Base-by-base conservation (phyloP, 768 basidiomycete genomes). In the Rhodosporidiobolus odoratus region DNA sequence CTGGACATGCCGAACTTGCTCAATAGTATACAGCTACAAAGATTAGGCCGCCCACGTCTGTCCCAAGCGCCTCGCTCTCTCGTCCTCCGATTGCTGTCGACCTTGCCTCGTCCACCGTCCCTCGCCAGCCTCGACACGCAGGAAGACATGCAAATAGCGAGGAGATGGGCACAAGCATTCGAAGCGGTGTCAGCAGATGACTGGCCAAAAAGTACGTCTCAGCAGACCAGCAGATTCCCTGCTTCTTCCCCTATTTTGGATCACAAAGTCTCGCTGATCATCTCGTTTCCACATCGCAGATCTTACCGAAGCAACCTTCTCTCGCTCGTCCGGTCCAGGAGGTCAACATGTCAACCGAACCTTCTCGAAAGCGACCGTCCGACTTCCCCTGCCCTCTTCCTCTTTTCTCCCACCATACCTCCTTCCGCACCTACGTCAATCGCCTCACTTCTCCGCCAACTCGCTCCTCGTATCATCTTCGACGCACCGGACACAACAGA, bases 321-420 rank as follows among this genome's bases (percentile, higher is more conserved):
- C 72, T 0, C 69, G 71, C 19, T 76, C 75, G 0, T 72, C 70
- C 8, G 75, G 75, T 13, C 73, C 75, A 37, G 75, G 75, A 0
- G 75, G 75, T 1, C 75, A 76, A 37, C 74, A 76, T 64, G 75
- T 76, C 38, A 76, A 76, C 71, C 74, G 74, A 21, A 65, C 74
- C 52, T 48, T 68, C n/a, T 72, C 73, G 12, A 76, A 76, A 53
- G 73, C 75, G 17, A 72, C 62, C n/a, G 30, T 75, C 37, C 67
- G 75, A 16, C 57, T 76, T 13, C 65, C 66, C 3, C 65, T 76
- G 34, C 72, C 72, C 5, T 50, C 65, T 1, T 45, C 69, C 1
- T 34, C 63, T 3, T 34, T 70, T 54, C 40, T 70, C 54, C 74
- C 74, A 16, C 27, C 60, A 1, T 71, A 66, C 65, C 40, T 65